Conservation (phyloP, 176 grass and related monocot species). For the Aegilops tauschii region DNA sequence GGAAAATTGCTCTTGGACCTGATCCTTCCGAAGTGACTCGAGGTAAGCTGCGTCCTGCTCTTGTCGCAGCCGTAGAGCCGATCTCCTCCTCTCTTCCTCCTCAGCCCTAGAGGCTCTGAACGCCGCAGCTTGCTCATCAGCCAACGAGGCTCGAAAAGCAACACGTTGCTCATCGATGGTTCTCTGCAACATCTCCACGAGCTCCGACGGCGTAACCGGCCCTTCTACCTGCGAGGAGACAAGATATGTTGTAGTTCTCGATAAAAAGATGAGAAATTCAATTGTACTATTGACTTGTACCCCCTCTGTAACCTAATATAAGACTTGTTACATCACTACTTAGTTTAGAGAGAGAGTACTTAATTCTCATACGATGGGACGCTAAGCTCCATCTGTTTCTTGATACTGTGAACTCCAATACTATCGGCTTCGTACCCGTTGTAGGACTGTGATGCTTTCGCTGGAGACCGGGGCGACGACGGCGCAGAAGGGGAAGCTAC, state of each 20-base stretch:
- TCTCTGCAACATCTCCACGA: constrained; percentile 68
- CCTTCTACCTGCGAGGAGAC: constrained; percentile 50
- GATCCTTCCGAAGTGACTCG: constrained; percentile 57
- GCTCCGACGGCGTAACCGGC: constrained; percentile 54
- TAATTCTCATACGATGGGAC: too few relatives aligned
- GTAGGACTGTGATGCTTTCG: constrained; percentile 53
- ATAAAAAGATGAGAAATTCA: not conserved
- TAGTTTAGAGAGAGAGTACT: too few relatives aligned
- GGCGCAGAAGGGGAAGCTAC: constrained; percentile 71
- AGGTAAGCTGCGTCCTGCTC: constrained; percentile 73
- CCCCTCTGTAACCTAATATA: too few relatives aligned
- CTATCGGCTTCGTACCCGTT: constrained; percentile 23
- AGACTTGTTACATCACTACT: too few relatives aligned
- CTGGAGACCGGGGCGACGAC: constrained; percentile 41
- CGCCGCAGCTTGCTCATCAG: not conserved
- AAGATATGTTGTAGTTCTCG: not conserved
- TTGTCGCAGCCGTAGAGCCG: constrained; percentile 31
- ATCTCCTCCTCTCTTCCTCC: constrained; percentile 55
- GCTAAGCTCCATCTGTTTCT: not conserved
- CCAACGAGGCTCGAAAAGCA: constrained; percentile 17
- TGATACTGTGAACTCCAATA: not conserved
- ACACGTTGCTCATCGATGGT: constrained; percentile 61
- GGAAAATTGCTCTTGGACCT: constrained; percentile 19
- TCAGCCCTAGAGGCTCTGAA: constrained; percentile 35
- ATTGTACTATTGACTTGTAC: too few relatives aligned